Base-by-base conservation (phyloP, 345 rosid species). In the Populus simonii region DNA sequence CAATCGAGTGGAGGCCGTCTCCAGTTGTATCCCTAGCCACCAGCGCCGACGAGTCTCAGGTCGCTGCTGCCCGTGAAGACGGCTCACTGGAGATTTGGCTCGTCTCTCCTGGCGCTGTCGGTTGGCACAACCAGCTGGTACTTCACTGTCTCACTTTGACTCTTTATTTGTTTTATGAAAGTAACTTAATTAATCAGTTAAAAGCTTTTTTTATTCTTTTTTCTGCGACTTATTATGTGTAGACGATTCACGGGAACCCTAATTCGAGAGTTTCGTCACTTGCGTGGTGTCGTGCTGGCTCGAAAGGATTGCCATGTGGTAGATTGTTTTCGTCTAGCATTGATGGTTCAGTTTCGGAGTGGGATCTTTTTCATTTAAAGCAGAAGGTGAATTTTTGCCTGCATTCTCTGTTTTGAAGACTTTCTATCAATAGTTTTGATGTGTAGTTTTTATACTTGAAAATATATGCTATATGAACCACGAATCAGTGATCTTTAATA, bases 61-160 rank as follows among this genome's bases (percentile, higher is more conserved):
- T 92, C 74, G 97, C 97, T 5, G 94, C 97, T 9, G 94, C 96
- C 53, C 94, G 98, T 62, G 94, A 93, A 70, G 97, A 93, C 77
- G 94, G 98, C 78, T 90, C 99, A 29, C 92, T 95, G 17, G 99
- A 95, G 92, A 89, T 95, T 87, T 93, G 99, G 99, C 97, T 93
- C 13, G 97, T 95, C 22, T 92, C 97, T 55, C 96, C 98, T 38
- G 97, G 98, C 75, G 87, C 98, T 63, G 90, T 92, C 63, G 96
- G 98, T 70, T 95, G 99, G 99, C 98, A 95, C 95, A 88, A 95
- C 82, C 99, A 93, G 82, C 91, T 93, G 91, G 98, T 95, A 85
- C 74, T 74, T 29, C 1, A 6, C 47, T 59, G 4, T 29, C 27
- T 17, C 33, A 33, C 27, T 11, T 53, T 18, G 5, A 10, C 7